These are phyloP conservation scores for Kalmusia sp. DNA, from an alignment of 2,329 filamentous ascomycete genomes.

Conservation along the genomic window DNA sequence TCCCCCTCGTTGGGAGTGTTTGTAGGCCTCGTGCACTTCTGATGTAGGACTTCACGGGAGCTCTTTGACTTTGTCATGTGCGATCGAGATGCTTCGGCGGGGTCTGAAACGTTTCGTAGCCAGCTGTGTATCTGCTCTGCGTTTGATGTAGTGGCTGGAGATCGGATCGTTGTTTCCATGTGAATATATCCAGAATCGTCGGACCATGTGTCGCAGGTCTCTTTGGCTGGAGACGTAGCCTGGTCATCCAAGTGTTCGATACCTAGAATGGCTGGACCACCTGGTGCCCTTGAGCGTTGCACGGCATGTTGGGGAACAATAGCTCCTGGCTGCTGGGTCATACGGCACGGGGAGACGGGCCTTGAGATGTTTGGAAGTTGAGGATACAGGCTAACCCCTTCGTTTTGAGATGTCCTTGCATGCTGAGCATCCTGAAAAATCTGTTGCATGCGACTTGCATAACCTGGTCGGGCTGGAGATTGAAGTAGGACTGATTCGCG, in stretches of 20 bases:
- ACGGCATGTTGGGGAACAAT: neutral
- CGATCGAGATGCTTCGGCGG: neutral
- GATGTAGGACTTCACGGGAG: no score
- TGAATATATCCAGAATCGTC: conserved; percentile 35
- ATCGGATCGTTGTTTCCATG: neutral
- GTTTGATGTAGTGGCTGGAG: conserved; percentile 4
- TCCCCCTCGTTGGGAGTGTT: no score
- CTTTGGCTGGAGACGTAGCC: neutral
- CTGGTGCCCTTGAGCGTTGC: neutral
- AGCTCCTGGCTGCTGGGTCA: neutral
- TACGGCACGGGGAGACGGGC: conserved; percentile 11
- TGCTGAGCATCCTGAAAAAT: conserved; percentile 33
- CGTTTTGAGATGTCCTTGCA: neutral
- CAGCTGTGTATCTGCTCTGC: conserved; percentile 15
- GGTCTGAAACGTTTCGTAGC: neutral
- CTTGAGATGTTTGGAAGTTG: conserved; percentile 33
- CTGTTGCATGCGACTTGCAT: conserved; percentile 35
- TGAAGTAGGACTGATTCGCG: conserved; percentile 25
- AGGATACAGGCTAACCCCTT: conserved; percentile 21
- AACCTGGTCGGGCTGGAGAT: conserved; percentile 39
- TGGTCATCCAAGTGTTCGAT: neutral
- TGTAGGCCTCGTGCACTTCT: no score
- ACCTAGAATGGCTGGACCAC: conserved; percentile 8
- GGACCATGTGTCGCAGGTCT: conserved; percentile 34
- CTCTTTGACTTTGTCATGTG: no score